Percentiles rank a stretch among this genome's conserved stretches.
Conservation (phyloP, 2,329 filamentous ascomycete genomes). For the Alternaria rosae region DNA sequence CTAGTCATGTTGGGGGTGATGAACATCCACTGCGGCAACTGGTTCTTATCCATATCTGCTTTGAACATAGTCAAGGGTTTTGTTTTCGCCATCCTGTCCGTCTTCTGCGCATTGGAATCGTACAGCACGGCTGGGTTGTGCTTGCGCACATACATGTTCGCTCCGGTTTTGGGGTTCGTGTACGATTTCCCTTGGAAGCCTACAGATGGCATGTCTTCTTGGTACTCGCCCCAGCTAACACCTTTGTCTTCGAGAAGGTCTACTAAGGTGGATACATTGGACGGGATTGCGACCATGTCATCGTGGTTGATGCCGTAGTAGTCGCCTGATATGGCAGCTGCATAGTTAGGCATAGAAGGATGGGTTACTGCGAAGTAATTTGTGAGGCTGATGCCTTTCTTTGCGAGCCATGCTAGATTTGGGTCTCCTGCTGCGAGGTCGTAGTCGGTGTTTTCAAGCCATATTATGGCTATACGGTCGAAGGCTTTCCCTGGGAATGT, state of each 20-base stretch:
- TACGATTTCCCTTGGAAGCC: slow-evolving; percentile 70
- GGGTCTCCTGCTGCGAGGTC: slow-evolving; percentile 69
- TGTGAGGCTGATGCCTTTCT: slow-evolving; percentile 68
- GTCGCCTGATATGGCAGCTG: slow-evolving; percentile 72
- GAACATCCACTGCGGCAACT: slow-evolving; percentile 44
- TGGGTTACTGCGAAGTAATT: slow-evolving; percentile 69
- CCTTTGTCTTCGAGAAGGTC: slow-evolving; percentile 54
- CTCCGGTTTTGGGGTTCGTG: slow-evolving; percentile 69
- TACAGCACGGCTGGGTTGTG: slow-evolving; percentile 75
- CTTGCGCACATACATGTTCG: slow-evolving; percentile 83
- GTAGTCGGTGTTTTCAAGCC: slow-evolving; percentile 79
- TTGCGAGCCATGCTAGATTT: slow-evolving; percentile 65
- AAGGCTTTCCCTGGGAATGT: slow-evolving; percentile 75
- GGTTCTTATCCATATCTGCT: slow-evolving; percentile 32
- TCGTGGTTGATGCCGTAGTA: slow-evolving; percentile 78
- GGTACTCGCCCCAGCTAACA: slow-evolving; percentile 67
- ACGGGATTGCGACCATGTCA: slow-evolving; percentile 60
- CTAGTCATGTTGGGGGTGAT: slow-evolving; percentile 72
- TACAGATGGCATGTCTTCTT: slow-evolving; percentile 77
- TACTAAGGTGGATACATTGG: slow-evolving; percentile 51
- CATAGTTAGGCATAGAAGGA: slow-evolving; percentile 77
- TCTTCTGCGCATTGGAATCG: slow-evolving; percentile 67
- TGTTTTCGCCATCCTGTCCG: slow-evolving; percentile 69
- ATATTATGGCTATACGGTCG: slow-evolving; percentile 75
- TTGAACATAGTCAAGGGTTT: slow-evolving; percentile 78